Evolutionary conservation across 805 yeast species (phyloP).

Genomic region (Lachancea mirantina): DNA sequence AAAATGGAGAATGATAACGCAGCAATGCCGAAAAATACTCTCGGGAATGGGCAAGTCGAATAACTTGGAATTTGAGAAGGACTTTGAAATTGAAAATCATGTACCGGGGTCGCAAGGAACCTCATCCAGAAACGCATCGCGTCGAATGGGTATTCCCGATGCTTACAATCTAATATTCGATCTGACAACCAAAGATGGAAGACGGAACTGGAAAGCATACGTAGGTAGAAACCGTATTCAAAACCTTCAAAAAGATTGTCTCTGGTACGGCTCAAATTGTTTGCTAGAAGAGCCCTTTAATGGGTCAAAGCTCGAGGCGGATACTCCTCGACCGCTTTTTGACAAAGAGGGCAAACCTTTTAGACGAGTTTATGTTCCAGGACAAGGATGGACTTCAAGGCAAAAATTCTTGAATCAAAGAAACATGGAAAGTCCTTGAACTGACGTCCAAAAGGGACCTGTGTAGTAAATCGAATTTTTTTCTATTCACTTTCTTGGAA

Average conservation of each 20-base stretch:
- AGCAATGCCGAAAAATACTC: too few species aligned
- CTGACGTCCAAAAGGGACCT: slow-evolving; percentile 5
- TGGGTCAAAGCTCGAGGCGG: background rate
- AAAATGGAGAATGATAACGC: too few species aligned
- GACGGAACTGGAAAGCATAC: slow-evolving; percentile 9
- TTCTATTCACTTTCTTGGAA: slow-evolving; percentile 13
- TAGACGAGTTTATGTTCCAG: slow-evolving; percentile 41
- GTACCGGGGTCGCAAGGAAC: too few species aligned
- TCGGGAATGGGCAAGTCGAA: too few species aligned
- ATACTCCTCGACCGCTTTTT: slow-evolving; percentile 3
- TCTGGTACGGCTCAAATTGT: background rate
- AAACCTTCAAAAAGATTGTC: background rate
- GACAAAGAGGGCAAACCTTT: slow-evolving; percentile 37
- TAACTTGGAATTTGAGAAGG: too few species aligned
- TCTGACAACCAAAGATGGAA: slow-evolving; percentile 11
- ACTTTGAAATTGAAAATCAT: too few species aligned
- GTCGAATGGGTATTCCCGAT: slow-evolving; percentile 5
- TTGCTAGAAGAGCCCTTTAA: background rate
- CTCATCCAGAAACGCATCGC: too few species aligned
- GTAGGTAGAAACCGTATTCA: slow-evolving; percentile 1
- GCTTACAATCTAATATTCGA: slow-evolving; percentile 9
- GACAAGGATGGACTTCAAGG: slow-evolving; percentile 45
- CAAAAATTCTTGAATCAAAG: slow-evolving; percentile 13
- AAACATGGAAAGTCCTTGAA: background rate
- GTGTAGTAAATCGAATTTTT: slow-evolving; percentile 11